Base-by-base conservation (phyloP, 768 basidiomycete genomes). In the Cyclocybe aegerita region DNA sequence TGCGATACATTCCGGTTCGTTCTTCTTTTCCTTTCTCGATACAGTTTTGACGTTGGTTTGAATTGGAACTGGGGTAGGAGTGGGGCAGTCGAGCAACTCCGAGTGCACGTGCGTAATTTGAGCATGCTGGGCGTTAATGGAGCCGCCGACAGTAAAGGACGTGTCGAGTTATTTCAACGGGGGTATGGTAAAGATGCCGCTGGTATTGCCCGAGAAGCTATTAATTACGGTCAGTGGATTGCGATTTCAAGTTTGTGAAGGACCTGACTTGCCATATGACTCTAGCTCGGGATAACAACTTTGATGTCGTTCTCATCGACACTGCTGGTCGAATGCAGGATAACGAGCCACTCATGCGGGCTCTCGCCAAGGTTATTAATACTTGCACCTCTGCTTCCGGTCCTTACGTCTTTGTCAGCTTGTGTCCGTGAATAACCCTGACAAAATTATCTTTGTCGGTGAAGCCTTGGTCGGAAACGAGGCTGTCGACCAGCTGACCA, bases 141-240 rank as follows among this genome's bases (percentile, higher is more conserved):
- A 1, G 83, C 83, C 4, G 72, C 77, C 1, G 79, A 81, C 54
- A 88, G 82, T 63, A 87, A 84, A 65, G 80, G 83, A 7, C 79
- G 85, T 45, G 91, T 99, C 33, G 97, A 98, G 70, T 74, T 98
- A 41, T 99, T 88, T 64, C 96, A 99, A 70, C 81, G 88, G 53
- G 97, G 97, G 2, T 99, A 99, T 65, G 97, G 97, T 2, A 98
- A 98, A 70, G 97, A 99, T 61, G 95, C 96, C n/a, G 96, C 97
- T 17, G 92, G 90, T 7, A 99, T 99, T 44, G 96, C 95, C 3
- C 93, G 85, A 66, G 96, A 99, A 65, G 96, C 97, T 17, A 91
- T 98, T 48, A 70, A 80, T 9, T 89, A 93, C 67, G 97, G 94
- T 93, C 61, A 44, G 81, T 53, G 17, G 6, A 43, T 12, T 37